Conservation (phyloP, 768 basidiomycete species). For the Boletales sp. region DNA sequence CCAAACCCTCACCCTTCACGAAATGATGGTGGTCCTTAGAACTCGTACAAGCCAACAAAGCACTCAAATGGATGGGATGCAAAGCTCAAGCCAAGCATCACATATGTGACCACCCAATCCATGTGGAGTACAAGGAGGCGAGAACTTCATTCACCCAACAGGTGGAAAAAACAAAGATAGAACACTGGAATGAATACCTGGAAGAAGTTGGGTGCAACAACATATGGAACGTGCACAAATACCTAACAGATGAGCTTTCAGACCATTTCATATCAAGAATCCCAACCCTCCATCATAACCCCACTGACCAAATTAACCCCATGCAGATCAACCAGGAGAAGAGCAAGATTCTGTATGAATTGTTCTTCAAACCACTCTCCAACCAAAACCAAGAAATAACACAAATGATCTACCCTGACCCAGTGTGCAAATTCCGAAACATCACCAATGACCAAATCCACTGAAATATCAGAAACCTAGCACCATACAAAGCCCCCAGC, state of each 20-base stretch:
- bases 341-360: constrained; percentile 7
- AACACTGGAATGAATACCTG: constrained; percentile 4
- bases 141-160: not conserved
- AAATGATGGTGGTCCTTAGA: too few relatives aligned
- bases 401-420: constrained; percentile 4
- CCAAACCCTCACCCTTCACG: too few relatives aligned
- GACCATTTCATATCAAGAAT: not conserved
- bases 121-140: not conserved
- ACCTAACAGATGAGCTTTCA: not conserved
- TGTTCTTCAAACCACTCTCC: constrained; percentile 23
- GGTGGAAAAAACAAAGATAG: not conserved
- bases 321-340: constrained; percentile 18
- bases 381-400: too few relatives aligned
- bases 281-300: not conserved
- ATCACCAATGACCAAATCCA: constrained; percentile 15
- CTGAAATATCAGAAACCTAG: not conserved
- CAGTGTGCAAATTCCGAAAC: not conserved
- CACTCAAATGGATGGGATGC: too few relatives aligned
- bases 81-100: not conserved
- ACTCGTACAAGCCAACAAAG: not conserved
- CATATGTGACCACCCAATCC: not conserved
- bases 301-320: too few relatives aligned
- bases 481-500: constrained; percentile 17
- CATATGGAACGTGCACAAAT: not conserved
- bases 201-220: not conserved